A percentile compares a stretch with the other conserved stretches of the same genome.
Evolutionary conservation across 805 yeast species (phyloP).

Genomic region (Saccharomycopsis olivae): DNA sequence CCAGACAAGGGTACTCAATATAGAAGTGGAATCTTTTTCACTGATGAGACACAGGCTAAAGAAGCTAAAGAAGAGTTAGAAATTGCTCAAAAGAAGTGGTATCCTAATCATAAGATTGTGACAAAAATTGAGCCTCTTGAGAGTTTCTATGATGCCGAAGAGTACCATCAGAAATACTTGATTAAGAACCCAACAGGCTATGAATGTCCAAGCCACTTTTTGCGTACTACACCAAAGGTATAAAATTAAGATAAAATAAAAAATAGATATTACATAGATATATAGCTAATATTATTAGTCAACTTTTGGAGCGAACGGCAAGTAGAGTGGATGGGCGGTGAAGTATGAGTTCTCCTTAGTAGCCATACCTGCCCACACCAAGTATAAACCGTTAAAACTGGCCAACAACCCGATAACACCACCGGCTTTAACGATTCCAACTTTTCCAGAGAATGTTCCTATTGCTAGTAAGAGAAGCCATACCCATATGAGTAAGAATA

Average conservation of each 20-base stretch:
- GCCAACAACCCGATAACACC: conserved; percentile 46
- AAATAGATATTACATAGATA: not conserved
- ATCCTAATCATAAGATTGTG: conserved; percentile 53
- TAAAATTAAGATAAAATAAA: not conserved
- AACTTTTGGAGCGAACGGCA: conserved; percentile 17
- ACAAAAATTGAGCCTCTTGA: conserved; percentile 61
- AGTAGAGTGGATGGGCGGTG: conserved; percentile 17
- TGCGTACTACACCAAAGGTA: conserved; percentile 33
- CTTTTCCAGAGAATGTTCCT: conserved; percentile 37
- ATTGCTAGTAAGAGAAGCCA: conserved; percentile 46
- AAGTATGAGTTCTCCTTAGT: conserved; percentile 48
- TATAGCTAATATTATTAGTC: not conserved
- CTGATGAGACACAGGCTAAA: conserved; percentile 34
- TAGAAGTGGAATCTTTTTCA: conserved; percentile 71
- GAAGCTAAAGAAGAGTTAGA: conserved; percentile 37
- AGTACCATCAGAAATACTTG: conserved; percentile 80
- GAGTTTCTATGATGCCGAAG: conserved; percentile 89
- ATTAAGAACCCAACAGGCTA: conserved; percentile 76
- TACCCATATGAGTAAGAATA: conserved; percentile 41
- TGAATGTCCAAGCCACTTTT: conserved; percentile 81
- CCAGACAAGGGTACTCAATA: conserved; percentile 86
- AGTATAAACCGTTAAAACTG: conserved; percentile 45
- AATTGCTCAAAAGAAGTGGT: conserved; percentile 63
- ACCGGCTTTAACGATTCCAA: conserved; percentile 34
- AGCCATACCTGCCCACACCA: conserved; percentile 53